Percentiles rank a stretch among this genome's conserved stretches.
Evolutionary conservation across 768 basidiomycete species (phyloP).

Genomic region (Tephrocybe sp.): DNA sequence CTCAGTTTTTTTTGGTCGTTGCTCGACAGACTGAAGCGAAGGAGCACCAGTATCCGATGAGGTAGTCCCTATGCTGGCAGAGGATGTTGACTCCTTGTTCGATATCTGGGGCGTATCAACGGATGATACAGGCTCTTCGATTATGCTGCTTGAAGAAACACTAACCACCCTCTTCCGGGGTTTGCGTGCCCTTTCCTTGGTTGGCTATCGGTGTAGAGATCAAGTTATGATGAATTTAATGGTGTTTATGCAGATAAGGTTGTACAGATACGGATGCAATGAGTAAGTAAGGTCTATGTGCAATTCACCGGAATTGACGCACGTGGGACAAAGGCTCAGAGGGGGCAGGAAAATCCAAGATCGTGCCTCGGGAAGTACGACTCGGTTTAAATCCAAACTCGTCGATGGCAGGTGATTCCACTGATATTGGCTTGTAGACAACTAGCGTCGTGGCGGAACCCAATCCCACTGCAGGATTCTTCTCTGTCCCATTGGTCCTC

Average conservation of each 20-base stretch:
- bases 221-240: slow-evolving; percentile 20
- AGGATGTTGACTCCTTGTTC: not conserved
- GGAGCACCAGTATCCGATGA: no score
- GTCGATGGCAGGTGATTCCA: slow-evolving; percentile 42
- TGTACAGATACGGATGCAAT: slow-evolving; percentile 26
- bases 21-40: no score
- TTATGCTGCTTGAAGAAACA: not conserved
- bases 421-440: slow-evolving; percentile 53
- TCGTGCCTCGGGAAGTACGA: slow-evolving; percentile 13
- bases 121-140: not conserved
- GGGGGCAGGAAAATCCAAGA: slow-evolving; percentile 40
- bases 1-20: no score
- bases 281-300: slow-evolving; percentile 45
- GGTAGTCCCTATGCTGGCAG: not conserved
- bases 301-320: slow-evolving; percentile 74
- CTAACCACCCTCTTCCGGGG: slow-evolving; percentile 39
- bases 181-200: slow-evolving; percentile 71
- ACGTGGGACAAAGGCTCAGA: slow-evolving; percentile 78
- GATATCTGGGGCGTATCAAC: not conserved
- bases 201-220: slow-evolving; percentile 51
- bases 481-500: slow-evolving; percentile 13
- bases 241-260: slow-evolving; percentile 21
- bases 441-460: slow-evolving; percentile 81
- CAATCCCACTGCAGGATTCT: slow-evolving; percentile 37
- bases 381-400: slow-evolving; percentile 47